These are phyloP conservation scores for Mangifera indica DNA, from an alignment of 345 rosid genomes.

Conservation along the genomic window DNA sequence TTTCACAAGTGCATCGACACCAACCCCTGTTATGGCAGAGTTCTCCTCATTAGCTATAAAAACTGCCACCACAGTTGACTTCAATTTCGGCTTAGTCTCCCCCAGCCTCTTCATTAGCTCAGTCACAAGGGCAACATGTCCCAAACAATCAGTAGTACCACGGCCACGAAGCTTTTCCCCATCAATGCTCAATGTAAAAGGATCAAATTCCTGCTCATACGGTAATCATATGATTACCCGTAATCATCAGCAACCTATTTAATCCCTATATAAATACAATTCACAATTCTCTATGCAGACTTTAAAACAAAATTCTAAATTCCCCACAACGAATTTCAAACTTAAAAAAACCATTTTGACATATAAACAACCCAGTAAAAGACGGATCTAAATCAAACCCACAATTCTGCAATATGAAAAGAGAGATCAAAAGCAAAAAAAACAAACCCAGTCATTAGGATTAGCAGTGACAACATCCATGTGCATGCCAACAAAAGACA, in stretches of 20 bases:
- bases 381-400: too few species aligned
- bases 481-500: constrained; percentile 99
- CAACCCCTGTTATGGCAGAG: constrained; percentile 78
- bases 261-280: neutral
- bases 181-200: constrained; percentile 76
- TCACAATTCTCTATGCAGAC: neutral
- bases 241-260: neutral
- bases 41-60: constrained; percentile 95
- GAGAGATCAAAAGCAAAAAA: neutral
- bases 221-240: neutral
- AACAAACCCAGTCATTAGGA: constrained; percentile 83
- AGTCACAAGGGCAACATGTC: constrained; percentile 88
- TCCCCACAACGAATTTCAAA: neutral
- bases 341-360: neutral
- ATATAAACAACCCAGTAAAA: too few species aligned
- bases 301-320: neutral
- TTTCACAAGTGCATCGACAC: constrained; percentile 83
- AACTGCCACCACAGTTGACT: constrained; percentile 80
- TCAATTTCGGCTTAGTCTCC: constrained; percentile 65
- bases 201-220: constrained; percentile 84
- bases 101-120: constrained; percentile 88
- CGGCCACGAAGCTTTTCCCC: constrained; percentile 93
- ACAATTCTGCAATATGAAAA: too few species aligned
- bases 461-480: constrained; percentile 99
- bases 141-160: constrained; percentile 98